Base-by-base conservation (phyloP, 2,329 filamentous ascomycete species). In the Colletotrichum ledebouriae region DNA sequence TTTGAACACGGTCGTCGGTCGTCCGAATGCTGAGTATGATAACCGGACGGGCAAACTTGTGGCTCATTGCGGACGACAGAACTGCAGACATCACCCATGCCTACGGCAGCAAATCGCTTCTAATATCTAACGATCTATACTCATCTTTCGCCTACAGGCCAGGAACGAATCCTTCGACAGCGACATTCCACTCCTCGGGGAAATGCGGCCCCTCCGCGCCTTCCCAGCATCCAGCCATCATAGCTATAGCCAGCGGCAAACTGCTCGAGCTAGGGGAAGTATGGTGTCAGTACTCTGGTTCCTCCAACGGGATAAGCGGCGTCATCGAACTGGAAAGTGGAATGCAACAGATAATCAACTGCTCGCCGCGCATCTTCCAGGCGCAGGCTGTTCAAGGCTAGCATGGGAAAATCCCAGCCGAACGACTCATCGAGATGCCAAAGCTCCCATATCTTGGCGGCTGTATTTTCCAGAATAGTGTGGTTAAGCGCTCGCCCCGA, bases 141-240 rank as follows among this genome's bases (percentile, higher is more conserved):
- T 15, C 13, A n/a, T 34, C 11, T n/a, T 53, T n/a, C 1, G 7
- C 6, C 34, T 52, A 69, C 17, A 69, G 10, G 12, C 69, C 57
- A 20, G 69, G 49, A 13, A 53, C 49, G 34, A 88, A 87, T 1
- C 83, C 84, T 63, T 87, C 85, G 33, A 79, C 80, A 42, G 72
- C 78, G 2, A 82, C 82, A 46, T 81, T 74, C 86, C 85, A 88
- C 0, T 73, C 79, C 17, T 76, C 72, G 0, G 85, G 85, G 69
- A 85, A 87, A 57, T 85, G 79, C 39, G 75, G 69, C 7, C 79
- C 83, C n/a, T 80, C 78, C 53, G 73, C 74, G 2, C 80, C 84
- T 72, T 87, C 85, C 86, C 86, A 88, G 0, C 84, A 86, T 1
- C 84, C 85, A 11, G 84, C 83, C 82, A 88, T 83, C 85, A 88